Base-by-base conservation (phyloP, 768 basidiomycete genomes). In the Phanerodontia chrysosporium region DNA sequence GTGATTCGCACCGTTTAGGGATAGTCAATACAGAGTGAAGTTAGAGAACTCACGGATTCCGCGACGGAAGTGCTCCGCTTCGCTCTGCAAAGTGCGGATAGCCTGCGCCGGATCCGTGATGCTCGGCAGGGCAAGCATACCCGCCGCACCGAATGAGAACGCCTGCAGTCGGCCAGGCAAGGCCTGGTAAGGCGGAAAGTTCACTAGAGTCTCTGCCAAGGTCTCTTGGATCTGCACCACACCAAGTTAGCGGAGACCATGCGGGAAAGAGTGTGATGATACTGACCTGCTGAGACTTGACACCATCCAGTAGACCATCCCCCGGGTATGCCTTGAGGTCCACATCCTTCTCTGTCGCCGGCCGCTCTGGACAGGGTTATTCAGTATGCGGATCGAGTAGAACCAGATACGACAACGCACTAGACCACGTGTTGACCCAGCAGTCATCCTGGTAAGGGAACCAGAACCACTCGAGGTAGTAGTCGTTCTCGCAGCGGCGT, bases 401-500 rank as follows among this genome's bases (percentile, higher is more conserved):
- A n/a, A n/a, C n/a, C n/a, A n/a, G n/a, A n/a, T n/a, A n/a, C n/a
- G 45, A 4, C 9, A 39, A 53, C 32, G 18, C 44, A 60, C 62
- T 49, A 39, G 62, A 62, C 70, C 70, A 71, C 2, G 63, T 65
- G 49, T 71, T 70, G 14, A 69, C 63, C 70, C 70, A 71, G 22
- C 49, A 62, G 35, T 65, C 51, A 24, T 58, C 46, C 61, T 68
- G 65, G 48, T 66, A 69, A 39, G 70, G 66, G 62, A 71, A 71
- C 70, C 70, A 70, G 48, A 71, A 71, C 65, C 65, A 71, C 58
- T 71, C 70, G 32, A 65, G 52, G 57, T 69, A 69, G 52, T 67
- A 69, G 46, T 71, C 67, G 24, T 64, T 53, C 61, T 69, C 55
- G 30, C 67, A 66, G 30, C 66, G 52, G 35, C 44, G 49, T 28